Conservation (phyloP, 768 basidiomycete species). For the Russula griseocarnosa region DNA sequence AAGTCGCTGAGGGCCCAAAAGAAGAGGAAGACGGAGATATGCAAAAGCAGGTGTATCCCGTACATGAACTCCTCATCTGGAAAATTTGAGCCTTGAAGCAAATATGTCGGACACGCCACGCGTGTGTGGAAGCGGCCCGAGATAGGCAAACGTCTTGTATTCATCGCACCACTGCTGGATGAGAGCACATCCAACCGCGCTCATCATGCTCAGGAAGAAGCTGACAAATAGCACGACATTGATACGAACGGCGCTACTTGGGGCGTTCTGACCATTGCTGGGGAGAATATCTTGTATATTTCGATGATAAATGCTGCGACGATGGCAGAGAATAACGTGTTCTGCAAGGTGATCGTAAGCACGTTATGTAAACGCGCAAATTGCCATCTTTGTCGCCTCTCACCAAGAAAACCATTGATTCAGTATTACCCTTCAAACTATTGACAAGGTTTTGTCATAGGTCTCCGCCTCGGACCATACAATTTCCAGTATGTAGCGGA, state of each 20-base stretch:
- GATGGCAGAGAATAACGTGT: constrained; percentile 27
- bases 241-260: constrained; percentile 14
- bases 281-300: constrained; percentile 24
- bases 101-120: constrained; percentile 19
- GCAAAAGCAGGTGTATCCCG: constrained; percentile 12
- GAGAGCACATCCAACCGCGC: constrained; percentile 19
- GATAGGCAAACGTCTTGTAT: constrained; percentile 7
- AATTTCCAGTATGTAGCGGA: constrained; percentile 25
- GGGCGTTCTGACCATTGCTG: background rate
- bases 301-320: constrained; percentile 28
- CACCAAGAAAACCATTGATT: constrained; percentile 27
- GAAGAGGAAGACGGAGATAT: constrained; percentile 20
- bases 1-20: constrained; percentile 21
- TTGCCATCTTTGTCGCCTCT: background rate
- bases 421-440: constrained; percentile 21
- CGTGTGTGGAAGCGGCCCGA: constrained; percentile 9
- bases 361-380: background rate
- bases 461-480: constrained; percentile 22
- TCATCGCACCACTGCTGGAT: constrained; percentile 26
- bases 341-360: constrained; percentile 2
- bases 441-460: constrained; percentile 21
- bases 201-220: constrained; percentile 19
- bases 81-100: constrained; percentile 11
- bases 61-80: constrained; percentile 19
- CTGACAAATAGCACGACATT: constrained; percentile 24